phyloP scores from a whole-genome alignment of 306 rosid species.

The Gillenia trifoliata region DNA sequence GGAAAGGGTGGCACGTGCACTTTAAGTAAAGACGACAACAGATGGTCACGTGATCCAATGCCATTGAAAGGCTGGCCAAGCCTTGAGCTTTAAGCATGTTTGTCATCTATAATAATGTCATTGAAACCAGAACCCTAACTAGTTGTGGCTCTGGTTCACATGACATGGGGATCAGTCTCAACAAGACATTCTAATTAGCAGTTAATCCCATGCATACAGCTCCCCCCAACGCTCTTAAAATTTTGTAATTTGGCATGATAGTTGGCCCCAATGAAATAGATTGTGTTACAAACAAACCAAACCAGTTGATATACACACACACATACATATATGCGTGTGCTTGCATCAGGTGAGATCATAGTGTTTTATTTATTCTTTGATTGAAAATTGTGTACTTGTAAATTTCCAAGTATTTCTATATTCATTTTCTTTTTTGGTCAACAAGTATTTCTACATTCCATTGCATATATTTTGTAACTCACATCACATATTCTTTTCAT shows the following conservation, averaged over 20 bases:
- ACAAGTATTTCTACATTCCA: not conserved
- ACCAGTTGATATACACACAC: conserved; percentile 1
- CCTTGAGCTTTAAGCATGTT: conserved; percentile 25
- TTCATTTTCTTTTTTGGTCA: too few relatives aligned
- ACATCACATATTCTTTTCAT: too few relatives aligned
- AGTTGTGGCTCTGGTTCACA: not conserved
- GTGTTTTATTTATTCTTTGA: not conserved
- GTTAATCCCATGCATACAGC: not conserved
- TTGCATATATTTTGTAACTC: too few relatives aligned
- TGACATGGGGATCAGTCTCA: conserved; percentile 21
- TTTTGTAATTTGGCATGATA: not conserved
- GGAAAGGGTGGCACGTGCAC: conserved; percentile 38
- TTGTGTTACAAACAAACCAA: not conserved
- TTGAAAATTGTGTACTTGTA: not conserved
- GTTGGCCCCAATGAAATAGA: not conserved
- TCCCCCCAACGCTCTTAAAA: not conserved
- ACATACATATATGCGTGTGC: not conserved
- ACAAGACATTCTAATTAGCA: conserved; percentile 17
- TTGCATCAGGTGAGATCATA: not conserved
- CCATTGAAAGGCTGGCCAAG: conserved; percentile 10
- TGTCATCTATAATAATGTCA: not conserved
- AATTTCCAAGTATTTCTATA: not conserved
- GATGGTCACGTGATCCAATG: conserved; percentile 47
- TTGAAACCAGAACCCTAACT: not conserved
- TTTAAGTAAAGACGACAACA: conserved; percentile 39